A percentile compares a stretch with the other conserved stretches of the same genome.
Evolutionary conservation across 805 yeast genomes (phyloP).

Genomic region (Crinitomyces ghanaensis): DNA sequence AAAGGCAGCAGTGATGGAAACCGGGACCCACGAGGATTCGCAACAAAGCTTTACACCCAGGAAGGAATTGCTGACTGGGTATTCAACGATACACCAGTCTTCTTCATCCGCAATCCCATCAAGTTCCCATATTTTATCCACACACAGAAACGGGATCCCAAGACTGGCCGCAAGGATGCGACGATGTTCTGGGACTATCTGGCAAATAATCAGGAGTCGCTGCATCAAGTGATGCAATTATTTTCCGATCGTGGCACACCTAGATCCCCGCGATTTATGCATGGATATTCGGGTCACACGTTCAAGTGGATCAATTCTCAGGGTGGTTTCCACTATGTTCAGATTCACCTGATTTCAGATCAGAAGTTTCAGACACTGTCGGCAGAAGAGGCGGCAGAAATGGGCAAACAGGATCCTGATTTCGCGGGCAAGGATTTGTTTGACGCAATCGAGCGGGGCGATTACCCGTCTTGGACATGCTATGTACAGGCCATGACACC

Average conservation of each 20-base stretch:
- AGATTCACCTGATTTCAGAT: constrained; percentile 60
- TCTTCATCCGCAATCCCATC: constrained; percentile 73
- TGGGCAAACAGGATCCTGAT: constrained; percentile 65
- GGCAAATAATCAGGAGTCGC: constrained; percentile 59
- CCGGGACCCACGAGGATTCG: constrained; percentile 81
- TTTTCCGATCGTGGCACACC: constrained; percentile 82
- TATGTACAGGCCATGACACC: constrained; percentile 81
- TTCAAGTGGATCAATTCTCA: constrained; percentile 59
- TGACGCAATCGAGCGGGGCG: constrained; percentile 65
- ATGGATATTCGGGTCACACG: constrained; percentile 78
- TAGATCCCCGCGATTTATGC: constrained; percentile 60
- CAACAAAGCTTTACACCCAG: constrained; percentile 70
- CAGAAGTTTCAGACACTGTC: constrained; percentile 42
- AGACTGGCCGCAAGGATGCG: constrained; percentile 68
- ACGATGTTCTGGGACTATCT: constrained; percentile 80
- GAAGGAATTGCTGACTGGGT: constrained; percentile 81
- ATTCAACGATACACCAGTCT: constrained; percentile 76
- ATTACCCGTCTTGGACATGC: constrained; percentile 73
- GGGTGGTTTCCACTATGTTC: constrained; percentile 71
- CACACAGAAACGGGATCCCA: constrained; percentile 77
- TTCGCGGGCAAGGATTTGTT: constrained; percentile 70
- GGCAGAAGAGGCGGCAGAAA: constrained; percentile 31
- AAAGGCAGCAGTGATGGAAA: constrained; percentile 71
- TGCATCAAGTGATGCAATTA: constrained; percentile 62
- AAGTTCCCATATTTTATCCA: constrained; percentile 84